Base-by-base conservation (phyloP, 495 filamentous ascomycete species). In the Lentithecium fluviatile region DNA sequence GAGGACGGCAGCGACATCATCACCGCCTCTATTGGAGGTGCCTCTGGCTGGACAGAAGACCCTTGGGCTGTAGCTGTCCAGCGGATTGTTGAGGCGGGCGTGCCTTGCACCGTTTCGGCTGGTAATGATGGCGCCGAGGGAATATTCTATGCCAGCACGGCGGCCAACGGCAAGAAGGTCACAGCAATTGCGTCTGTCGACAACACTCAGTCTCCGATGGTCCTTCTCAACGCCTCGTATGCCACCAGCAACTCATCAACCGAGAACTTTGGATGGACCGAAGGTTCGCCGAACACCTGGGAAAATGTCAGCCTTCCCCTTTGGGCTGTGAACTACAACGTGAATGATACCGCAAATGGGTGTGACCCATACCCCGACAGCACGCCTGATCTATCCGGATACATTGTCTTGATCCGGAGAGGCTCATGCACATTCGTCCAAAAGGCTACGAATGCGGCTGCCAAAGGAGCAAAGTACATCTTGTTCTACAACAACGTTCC, bases 401-500 rank as follows among this genome's bases (percentile, higher is more conserved):
- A 43, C 19, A 40, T 55, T 15, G 52, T 45, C 15, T 21, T 55
- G 5, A 45, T 55, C n/a, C 36, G 52, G 2, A 11, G 52, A 15
- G 52, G 52, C 13, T 26, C 20, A 2, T 55, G 52, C 23, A 43
- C 52, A n/a, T 55, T 43, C 25, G 52, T 21, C 15, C 11, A 21
- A 20, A 55, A 55, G 52, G 37, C 21, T 6, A 40, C 21, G 4
- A 45, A 43, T 45, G 37, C 40, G 13, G 37, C 21, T n/a, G 52
- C 52, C 2, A 13, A 25, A 5, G 52, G 52, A 6, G 52, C 52
- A 10, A 45, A 55, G 34, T 32, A 11, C 2, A 45, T 55, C 36
- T 32, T 55, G 19, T 43, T 55, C 23, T 55, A 55, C 52, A 55
- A 55, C 52, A 45, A 55, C 37, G 23, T 23, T n/a, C 17, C 52